Evolutionary conservation across 257 asterid genomes (phyloP), one percentile per base, ranked within the genome.

Genomic region (Parsonsia alboflavescens): DNA sequence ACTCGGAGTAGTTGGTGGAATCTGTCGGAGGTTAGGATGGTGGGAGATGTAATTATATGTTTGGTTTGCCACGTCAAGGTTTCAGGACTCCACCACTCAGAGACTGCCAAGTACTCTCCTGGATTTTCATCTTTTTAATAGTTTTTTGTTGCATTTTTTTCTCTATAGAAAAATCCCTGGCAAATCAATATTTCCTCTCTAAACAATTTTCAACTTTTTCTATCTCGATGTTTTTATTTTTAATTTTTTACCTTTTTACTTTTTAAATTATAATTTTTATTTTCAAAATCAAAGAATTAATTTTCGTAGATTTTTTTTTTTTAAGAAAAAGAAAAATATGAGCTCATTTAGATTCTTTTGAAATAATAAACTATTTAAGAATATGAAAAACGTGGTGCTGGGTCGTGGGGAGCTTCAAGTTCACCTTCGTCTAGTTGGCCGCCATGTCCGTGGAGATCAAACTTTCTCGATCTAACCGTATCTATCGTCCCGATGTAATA

Each of bases 381-480:
- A 33, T 33, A 33, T 33, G 3, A 33, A 33, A 33, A 33, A 33
- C 39, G 2, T 33, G 39, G 39, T 33, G 39, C 2, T n/a, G 39
- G 39, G 39, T 33, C 3, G 39, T 33, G 39, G 39, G 39, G 39
- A 33, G 39, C 39, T 33, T 33, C 39, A 3, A 33, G 39, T 33
- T 33, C 39, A 33, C 39, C 39, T 33, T 1, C 39, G 39, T 10
- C 42, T 11, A 5, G 53, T 19, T 24, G 68, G 28, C 24, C 19
- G 45, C 56, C 71, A 86, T 86, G 97, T 82, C 97, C 48, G 70
- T 90, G 70, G 93, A 90, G 86, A 90, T 92, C 81, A 92, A 90
- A 75, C 93, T 90, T 80, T 84, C 87, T 44, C 90, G 93, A 85
- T 85, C 83, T 76, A 89, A 84, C 80, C 93, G 93, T 70, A 79